Conservation (phyloP, 164 flowering plant species). For the Umbellularia californica region DNA sequence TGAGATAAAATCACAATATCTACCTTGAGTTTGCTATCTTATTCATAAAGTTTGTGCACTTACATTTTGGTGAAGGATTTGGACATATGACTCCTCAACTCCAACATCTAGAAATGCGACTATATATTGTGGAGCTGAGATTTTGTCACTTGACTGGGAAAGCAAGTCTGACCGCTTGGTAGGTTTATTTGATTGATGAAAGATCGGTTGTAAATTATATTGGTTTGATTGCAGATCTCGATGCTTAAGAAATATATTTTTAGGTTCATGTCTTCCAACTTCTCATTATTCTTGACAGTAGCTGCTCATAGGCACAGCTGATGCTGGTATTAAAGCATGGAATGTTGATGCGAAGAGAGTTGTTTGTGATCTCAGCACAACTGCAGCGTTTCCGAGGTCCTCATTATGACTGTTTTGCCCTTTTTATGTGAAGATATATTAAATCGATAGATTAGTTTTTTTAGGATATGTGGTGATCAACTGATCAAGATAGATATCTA, state of each 20-base stretch:
- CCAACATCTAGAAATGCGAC: conserved; percentile 91
- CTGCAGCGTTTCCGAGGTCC: conserved; percentile 75
- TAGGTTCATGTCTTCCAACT: conserved; percentile 10
- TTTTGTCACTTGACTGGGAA: conserved; percentile 96
- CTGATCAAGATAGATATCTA: background rate
- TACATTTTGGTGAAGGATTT: conserved; percentile 49
- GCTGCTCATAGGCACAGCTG: conserved; percentile 95
- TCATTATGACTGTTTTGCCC: background rate
- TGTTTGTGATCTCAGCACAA: conserved; percentile 84
- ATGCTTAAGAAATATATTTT: conserved; percentile 6
- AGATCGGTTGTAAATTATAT: background rate
- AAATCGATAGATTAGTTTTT: background rate
- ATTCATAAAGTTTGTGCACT: background rate
- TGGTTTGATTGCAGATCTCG: conserved; percentile 3
- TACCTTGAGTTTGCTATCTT: background rate
- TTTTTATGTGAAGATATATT: background rate
- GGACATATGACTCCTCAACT: conserved; percentile 87
- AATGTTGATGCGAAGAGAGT: conserved; percentile 99
- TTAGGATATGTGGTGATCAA: no score
- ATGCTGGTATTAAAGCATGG: conserved; percentile 97
- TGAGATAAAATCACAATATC: background rate
- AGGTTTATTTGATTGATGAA: conserved; percentile 18
- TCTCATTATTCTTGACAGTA: conserved; percentile 41
- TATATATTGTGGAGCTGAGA: conserved; percentile 90
- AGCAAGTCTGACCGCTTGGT: conserved; percentile 95